A percentile compares a stretch with the other conserved stretches of the same genome.
Conservation (phyloP, 352 stramenopile species). For the Salisapilia sapeloensis region DNA sequence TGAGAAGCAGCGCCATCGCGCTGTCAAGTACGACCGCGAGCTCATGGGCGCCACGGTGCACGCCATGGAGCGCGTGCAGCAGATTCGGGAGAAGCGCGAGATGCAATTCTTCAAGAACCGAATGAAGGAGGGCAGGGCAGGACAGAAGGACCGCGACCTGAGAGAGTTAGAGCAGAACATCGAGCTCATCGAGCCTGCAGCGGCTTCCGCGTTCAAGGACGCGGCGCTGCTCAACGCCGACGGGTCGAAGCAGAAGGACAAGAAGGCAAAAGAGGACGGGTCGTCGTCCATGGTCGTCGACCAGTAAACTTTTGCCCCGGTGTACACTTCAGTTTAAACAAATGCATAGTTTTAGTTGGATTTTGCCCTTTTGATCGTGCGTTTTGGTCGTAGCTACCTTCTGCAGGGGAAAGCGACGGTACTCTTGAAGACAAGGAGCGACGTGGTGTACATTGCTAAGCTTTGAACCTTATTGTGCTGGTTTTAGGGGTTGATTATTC, state of each 20-base stretch:
- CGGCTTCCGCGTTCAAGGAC: constrained; percentile 43
- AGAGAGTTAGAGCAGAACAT: constrained; percentile 78
- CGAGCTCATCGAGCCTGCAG: constrained; percentile 62
- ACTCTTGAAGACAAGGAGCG: too few relatives aligned
- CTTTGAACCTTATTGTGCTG: too few relatives aligned
- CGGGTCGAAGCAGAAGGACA: constrained; percentile 42
- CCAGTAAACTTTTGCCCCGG: too few relatives aligned
- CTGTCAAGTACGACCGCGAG: constrained; percentile 98
- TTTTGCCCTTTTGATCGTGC: too few relatives aligned
- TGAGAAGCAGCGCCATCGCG: constrained; percentile 96
- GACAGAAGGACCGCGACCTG: constrained; percentile 65
- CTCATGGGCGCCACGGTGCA: constrained; percentile 97
- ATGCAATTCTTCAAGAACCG: constrained; percentile 95
- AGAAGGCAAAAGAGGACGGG: constrained; percentile 19
- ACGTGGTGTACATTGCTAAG: too few relatives aligned
- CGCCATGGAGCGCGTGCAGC: constrained; percentile 94
- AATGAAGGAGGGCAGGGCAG: constrained; percentile 82
- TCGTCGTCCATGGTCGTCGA: constrained; percentile 75
- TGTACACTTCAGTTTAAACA: too few relatives aligned
- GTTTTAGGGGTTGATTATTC: too few relatives aligned
- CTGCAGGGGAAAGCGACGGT: too few relatives aligned
- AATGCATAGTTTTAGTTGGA: too few relatives aligned
- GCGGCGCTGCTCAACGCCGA: constrained; percentile 52
- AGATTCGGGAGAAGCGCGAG: constrained; percentile 96
- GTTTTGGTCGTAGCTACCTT: too few relatives aligned